Evolutionary conservation across 768 basidiomycete species (phyloP).

Genomic region (Hydnomerulius pinastri): DNA sequence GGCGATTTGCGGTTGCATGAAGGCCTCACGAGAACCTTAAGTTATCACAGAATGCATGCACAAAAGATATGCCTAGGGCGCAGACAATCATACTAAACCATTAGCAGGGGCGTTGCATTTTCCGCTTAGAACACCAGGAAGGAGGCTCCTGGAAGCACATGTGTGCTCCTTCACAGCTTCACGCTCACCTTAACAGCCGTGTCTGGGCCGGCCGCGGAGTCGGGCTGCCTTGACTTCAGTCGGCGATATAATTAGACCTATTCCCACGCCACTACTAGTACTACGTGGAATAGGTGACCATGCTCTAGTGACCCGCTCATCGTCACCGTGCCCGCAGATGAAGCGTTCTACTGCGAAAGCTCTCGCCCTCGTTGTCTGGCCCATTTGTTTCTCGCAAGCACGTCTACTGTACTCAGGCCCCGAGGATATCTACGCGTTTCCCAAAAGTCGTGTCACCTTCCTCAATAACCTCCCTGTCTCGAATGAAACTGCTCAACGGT

Average conservation of each 20-base stretch:
- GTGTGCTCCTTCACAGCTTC: neutral
- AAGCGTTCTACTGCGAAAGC: slow-evolving; percentile 13
- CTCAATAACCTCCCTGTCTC: slow-evolving; percentile 76
- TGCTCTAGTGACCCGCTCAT: neutral
- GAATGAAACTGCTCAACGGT: slow-evolving; percentile 71
- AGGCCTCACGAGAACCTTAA: slow-evolving; percentile 21
- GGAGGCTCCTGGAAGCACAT: no score
- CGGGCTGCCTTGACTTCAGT: slow-evolving; percentile 23
- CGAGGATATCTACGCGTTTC: slow-evolving; percentile 79
- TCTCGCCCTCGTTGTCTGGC: slow-evolving; percentile 18
- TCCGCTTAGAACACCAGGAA: no score
- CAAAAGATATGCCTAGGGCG: slow-evolving; percentile 2
- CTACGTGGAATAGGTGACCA: slow-evolving; percentile 12
- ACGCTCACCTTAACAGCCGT: neutral
- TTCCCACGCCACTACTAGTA: slow-evolving; percentile 18
- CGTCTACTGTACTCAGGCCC: slow-evolving; percentile 68
- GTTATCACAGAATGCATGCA: slow-evolving; percentile 3
- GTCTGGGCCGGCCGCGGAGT: slow-evolving; percentile 30
- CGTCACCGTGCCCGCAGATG: slow-evolving; percentile 12
- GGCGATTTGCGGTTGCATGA: slow-evolving; percentile 32
- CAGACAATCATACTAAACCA: slow-evolving; percentile 4
- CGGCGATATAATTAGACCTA: slow-evolving; percentile 33
- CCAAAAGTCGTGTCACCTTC: slow-evolving; percentile 79
- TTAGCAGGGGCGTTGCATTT: neutral
- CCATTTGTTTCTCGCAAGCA: slow-evolving; percentile 20